These are phyloP conservation scores for Phytophthora citrophthora DNA, from an alignment of 352 stramenopile species.

Conservation along the genomic window DNA sequence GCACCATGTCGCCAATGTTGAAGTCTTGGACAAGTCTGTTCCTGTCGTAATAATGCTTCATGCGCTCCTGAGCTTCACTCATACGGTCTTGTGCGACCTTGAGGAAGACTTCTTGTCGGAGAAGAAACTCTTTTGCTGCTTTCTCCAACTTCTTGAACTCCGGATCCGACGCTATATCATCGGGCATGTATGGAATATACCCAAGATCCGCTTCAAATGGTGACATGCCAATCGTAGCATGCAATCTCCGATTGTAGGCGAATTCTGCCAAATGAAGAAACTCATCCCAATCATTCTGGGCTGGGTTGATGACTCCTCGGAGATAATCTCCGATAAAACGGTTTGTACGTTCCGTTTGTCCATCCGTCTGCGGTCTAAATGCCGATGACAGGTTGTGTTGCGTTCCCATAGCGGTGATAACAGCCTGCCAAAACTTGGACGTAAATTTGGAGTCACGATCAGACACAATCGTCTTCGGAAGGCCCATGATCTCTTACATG, in stretches of 20 bases:
- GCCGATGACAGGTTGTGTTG: constrained; percentile 4
- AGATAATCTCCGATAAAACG: too few species aligned
- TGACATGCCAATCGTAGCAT: constrained; percentile 8
- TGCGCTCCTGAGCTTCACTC: not conserved
- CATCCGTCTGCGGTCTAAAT: constrained; percentile 11
- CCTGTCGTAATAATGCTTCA: constrained; percentile 15
- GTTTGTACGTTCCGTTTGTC: constrained; percentile 15
- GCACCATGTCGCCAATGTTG: constrained; percentile 2
- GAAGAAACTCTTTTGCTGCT: constrained; percentile 1
- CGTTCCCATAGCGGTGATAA: not conserved
- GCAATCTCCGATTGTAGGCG: constrained; percentile 5
- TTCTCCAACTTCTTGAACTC: constrained; percentile 12
- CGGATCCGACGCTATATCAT: constrained; percentile 9
- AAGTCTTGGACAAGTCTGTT: constrained; percentile 3
- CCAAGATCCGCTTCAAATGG: constrained; percentile 11
- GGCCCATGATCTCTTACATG: constrained; percentile 7
- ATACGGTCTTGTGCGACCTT: constrained; percentile 4
- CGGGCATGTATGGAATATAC: constrained; percentile 14
- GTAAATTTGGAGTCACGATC: too few species aligned
- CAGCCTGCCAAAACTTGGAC: constrained; percentile 10
- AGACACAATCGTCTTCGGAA: too few species aligned
- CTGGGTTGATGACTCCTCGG: too few species aligned
- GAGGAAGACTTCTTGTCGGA: not conserved
- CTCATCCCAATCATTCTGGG: constrained; percentile 8
- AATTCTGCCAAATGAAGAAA: constrained; percentile 13